Percentiles rank a stretch among this genome's conserved stretches.
Conservation (phyloP, 768 basidiomycete species). For the Lenzites betulinus region DNA sequence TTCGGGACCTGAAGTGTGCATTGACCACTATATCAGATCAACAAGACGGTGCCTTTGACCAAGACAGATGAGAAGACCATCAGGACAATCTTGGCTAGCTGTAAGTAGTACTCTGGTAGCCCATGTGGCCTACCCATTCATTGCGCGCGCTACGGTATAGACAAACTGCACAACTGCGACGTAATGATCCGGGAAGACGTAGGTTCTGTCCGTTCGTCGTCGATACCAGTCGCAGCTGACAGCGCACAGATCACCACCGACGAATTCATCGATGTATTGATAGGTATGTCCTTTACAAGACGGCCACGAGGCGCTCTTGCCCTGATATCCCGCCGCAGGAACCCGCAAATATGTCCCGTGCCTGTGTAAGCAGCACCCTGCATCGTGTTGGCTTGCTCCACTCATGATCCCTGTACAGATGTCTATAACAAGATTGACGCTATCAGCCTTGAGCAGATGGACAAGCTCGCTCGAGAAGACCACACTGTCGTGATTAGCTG, state of each 20-base stretch:
- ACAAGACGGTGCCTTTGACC: slow-evolving; percentile 90
- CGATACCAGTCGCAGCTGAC: slow-evolving; percentile 14
- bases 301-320: not conserved
- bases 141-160: slow-evolving; percentile 37
- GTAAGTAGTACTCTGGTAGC: slow-evolving; percentile 42
- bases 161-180: slow-evolving; percentile 92
- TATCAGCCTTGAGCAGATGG: slow-evolving; percentile 79
- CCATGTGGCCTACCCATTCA: not conserved
- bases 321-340: slow-evolving; percentile 43
- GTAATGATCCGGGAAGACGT: slow-evolving; percentile 99
- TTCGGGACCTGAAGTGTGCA: not conserved
- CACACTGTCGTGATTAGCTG: slow-evolving; percentile 95
- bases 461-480: slow-evolving; percentile 80
- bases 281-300: slow-evolving; percentile 51
- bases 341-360: slow-evolving; percentile 96
- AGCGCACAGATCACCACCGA: slow-evolving; percentile 80
- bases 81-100: slow-evolving; percentile 86
- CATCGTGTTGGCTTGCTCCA: slow-evolving; percentile 13
- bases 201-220: slow-evolving; percentile 28
- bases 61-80: slow-evolving; percentile 96
- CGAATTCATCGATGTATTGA: slow-evolving; percentile 97
- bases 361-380: slow-evolving; percentile 58
- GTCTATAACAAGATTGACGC: slow-evolving; percentile 98
- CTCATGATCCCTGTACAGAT: slow-evolving; percentile 44
- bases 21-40: slow-evolving; percentile 52